Conservation (phyloP, 2,329 filamentous ascomycete species). For the Paraconiothyrium sp. region DNA sequence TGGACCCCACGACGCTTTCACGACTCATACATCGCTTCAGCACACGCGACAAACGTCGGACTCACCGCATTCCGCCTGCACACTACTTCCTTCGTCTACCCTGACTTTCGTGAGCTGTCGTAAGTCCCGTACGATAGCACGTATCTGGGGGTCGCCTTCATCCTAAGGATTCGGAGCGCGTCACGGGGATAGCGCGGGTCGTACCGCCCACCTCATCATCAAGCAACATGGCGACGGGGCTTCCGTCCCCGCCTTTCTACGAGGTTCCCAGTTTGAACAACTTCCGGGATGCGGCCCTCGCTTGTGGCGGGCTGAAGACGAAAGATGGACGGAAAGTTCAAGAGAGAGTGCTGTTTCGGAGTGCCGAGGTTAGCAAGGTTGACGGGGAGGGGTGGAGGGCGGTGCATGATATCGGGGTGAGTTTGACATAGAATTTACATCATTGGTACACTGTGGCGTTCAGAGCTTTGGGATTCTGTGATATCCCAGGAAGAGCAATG, state of each 20-base stretch:
- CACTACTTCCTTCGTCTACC: neutral
- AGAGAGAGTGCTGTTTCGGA: constrained; percentile 69
- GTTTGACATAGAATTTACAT: neutral
- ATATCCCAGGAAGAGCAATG: too few species aligned
- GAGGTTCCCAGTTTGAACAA: constrained; percentile 45
- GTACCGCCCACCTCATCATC: neutral
- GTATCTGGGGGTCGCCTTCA: neutral
- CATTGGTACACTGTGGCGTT: too few species aligned
- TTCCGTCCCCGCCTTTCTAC: constrained; percentile 45
- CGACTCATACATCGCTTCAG: neutral
- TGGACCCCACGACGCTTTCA: neutral
- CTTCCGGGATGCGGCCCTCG: constrained; percentile 45
- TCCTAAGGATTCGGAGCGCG: neutral
- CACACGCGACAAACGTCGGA: neutral
- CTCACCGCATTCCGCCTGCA: constrained; percentile 9
- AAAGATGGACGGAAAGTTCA: constrained; percentile 55
- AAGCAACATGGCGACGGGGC: neutral
- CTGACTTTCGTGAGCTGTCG: neutral
- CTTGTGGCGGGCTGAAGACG: constrained; percentile 29
- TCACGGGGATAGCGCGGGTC: neutral
- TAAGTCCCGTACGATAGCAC: neutral
- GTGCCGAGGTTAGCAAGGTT: constrained; percentile 67
- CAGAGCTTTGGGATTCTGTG: too few species aligned
- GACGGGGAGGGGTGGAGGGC: constrained; percentile 30
- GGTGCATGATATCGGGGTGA: constrained; percentile 56